These are phyloP conservation scores for Yamadazyma membranifaciens DNA, from an alignment of 1,139 yeast genomes.

Conservation along the genomic window DNA sequence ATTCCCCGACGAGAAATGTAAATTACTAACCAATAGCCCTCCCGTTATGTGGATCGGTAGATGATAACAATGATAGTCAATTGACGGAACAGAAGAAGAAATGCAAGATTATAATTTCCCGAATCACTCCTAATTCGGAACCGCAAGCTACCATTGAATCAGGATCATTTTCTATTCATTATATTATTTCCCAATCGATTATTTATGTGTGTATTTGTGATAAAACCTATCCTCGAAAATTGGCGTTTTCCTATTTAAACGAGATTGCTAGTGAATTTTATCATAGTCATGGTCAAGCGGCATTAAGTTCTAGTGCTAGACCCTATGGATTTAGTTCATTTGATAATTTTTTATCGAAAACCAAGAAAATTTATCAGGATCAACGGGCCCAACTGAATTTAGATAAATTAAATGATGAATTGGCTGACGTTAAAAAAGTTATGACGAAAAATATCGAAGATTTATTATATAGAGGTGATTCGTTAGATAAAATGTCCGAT, in stretches of 20 bases:
- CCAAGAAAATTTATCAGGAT: conserved; percentile 86
- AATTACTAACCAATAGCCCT: conserved; percentile 53
- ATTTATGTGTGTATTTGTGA: conserved; percentile 79
- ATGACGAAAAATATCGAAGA: conserved; percentile 97
- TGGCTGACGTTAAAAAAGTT: conserved; percentile 90
- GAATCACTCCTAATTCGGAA: conserved; percentile 79
- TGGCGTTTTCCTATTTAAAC: conserved; percentile 82
- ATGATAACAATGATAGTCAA: conserved; percentile 61
- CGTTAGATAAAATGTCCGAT: conserved; percentile 89
- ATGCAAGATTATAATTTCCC: conserved; percentile 71
- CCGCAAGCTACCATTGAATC: conserved; percentile 84
- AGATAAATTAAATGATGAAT: conserved; percentile 80
- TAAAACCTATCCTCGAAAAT: conserved; percentile 76
- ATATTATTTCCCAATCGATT: conserved; percentile 60
- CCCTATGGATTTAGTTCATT: conserved; percentile 91
- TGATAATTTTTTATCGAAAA: conserved; percentile 79
- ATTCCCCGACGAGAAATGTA: too few species aligned
- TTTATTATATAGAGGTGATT: conserved; percentile 89
- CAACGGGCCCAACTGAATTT: conserved; percentile 86
- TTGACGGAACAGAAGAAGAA: conserved; percentile 80
- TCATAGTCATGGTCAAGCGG: conserved; percentile 75
- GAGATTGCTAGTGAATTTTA: conserved; percentile 83
- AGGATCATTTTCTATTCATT: conserved; percentile 74
- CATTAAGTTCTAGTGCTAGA: conserved; percentile 59
- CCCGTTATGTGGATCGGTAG: conserved; percentile 92